Conservation (phyloP, 176 grass and related monocot genomes). For the Rhynchospora pubera region DNA sequence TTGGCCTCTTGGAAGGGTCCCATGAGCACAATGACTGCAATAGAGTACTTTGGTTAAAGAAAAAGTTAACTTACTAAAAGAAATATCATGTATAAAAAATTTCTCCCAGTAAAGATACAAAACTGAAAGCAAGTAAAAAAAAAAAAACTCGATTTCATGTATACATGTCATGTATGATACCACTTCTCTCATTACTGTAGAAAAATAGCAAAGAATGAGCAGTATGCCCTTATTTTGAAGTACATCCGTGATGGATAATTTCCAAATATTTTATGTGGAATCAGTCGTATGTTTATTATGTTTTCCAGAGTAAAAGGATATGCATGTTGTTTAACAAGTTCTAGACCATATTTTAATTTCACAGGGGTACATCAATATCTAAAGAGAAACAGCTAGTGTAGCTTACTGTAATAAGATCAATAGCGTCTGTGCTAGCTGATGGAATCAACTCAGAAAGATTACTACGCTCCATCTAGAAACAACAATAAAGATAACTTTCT, state of each 20-base stretch:
- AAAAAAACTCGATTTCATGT: neutral
- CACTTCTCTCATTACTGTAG: neutral
- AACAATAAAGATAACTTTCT: conserved; percentile 4
- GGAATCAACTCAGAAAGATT: conserved; percentile 57
- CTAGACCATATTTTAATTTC: neutral
- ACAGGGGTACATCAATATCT: neutral
- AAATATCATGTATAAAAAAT: neutral
- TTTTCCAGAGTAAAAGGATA: no score
- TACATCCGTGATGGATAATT: neutral
- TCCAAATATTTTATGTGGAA: neutral
- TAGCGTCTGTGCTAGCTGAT: conserved; percentile 58
- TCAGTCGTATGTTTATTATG: neutral
- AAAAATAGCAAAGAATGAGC: neutral
- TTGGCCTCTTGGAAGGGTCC: conserved; percentile 90
- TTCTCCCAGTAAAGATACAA: neutral
- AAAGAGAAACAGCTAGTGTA: neutral
- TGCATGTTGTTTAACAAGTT: neutral
- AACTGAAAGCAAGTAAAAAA: neutral
- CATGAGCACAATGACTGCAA: conserved; percentile 76
- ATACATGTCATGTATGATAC: neutral
- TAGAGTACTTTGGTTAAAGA: neutral
- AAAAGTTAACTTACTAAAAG: neutral
- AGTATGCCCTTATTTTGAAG: neutral
- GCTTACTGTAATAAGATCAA: conserved; percentile 75
- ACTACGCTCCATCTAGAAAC: conserved; percentile 42